phyloP scores from a whole-genome alignment of 306 rosid genomes.

The Trifolium subterraneum region DNA sequence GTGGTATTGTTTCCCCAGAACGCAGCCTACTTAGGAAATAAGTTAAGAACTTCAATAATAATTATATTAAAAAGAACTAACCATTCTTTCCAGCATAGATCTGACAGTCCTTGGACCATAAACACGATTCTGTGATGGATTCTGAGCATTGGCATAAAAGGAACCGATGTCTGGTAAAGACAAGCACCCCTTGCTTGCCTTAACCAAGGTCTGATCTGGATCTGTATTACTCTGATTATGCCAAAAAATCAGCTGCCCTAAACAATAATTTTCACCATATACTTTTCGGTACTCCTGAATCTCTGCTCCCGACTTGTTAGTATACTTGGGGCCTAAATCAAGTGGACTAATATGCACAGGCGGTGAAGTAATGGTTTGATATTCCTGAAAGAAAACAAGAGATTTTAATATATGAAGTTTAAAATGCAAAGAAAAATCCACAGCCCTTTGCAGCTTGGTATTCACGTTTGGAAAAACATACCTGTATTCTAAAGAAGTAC shows the following conservation, averaged over 20 bases:
- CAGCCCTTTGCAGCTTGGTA: neutral
- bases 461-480: constrained; percentile 42
- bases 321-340: constrained; percentile 93
- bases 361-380: constrained; percentile 82
- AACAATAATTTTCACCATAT: constrained; percentile 90
- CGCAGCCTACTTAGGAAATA: neutral
- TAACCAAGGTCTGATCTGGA: constrained; percentile 76
- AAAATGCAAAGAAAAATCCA: constrained; percentile 18
- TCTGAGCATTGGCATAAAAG: constrained; percentile 85
- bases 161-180: constrained; percentile 86
- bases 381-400: constrained; percentile 63
- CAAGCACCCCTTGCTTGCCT: constrained; percentile 86
- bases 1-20: constrained; percentile 10
- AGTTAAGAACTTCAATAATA: neutral
- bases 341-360: constrained; percentile 98
- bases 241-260: constrained; percentile 98
- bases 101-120: constrained; percentile 93
- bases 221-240: constrained; percentile 84
- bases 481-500: constrained; percentile 90
- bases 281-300: constrained; percentile 85
- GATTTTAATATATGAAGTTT: constrained; percentile 19
- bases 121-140: constrained; percentile 80
- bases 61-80: constrained; percentile 43
- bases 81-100: constrained; percentile 94
- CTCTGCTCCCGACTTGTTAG: constrained; percentile 78